Evolutionary conservation across 192 early-diverging fungal species (phyloP), one percentile per base, ranked within the genome.

Genomic region (Gamsiella multidivaricata): DNA sequence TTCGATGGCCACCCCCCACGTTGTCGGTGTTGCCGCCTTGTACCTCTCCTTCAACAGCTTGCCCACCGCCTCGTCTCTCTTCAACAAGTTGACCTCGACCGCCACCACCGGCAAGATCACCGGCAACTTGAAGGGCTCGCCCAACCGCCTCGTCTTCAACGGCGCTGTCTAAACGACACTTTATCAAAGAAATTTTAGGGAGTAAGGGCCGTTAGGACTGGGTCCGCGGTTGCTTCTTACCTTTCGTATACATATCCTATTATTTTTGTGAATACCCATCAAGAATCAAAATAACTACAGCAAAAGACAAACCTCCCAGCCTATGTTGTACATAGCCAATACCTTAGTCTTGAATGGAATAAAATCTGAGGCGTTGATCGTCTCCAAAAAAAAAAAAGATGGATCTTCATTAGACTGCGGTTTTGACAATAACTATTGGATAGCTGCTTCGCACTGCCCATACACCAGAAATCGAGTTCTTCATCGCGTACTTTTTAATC

Each of bases 1-100:
- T 2, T 83, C 81, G 42, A 87, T 88, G 84, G 86, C 89, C 0
- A 47, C 81, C 8, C 88, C 88, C 52, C 86, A 86, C 56, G 88
- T 86, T 26, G 81, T 75, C 53, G 87, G 89, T 60, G 74, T 81
- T 73, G 47, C 82, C 33, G 85, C 89, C 33, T 28, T 88, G 10
- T 80, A 70, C 70, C 64, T 79, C 54, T 83, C 81, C 66, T 43
- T 73, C n/a, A 34, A 80, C 52, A 32, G 36, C 36, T 49, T 62
- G 33, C 33, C 25, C 51, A 42, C 61, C 5, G 54, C 61, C 42
- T 23, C 56, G 70, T 37, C 54, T 5, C 46, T 72, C 53, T 72
- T 58, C 43, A 46, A 72, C 54, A 72, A 53, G 54, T 22, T 65
- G 18, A 57, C 20, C 70, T 29, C 8, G 26, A 39, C 56, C 6